These are phyloP conservation scores for Alternaria alternata DNA, from an alignment of 2,329 filamentous ascomycete genomes.

Conservation along the genomic window DNA sequence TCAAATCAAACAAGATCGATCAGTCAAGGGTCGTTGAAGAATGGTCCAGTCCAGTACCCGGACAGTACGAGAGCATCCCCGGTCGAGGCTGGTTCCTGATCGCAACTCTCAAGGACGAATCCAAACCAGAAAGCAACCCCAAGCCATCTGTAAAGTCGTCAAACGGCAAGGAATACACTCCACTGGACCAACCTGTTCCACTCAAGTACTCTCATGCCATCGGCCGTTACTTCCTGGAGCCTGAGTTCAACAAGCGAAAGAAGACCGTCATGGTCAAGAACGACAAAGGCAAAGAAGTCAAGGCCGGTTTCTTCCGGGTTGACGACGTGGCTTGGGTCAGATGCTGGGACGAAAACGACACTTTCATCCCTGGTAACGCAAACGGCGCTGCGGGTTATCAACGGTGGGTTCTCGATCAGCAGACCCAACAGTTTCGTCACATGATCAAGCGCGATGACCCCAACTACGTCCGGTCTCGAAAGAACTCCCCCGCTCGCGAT, in stretches of 20 bases:
- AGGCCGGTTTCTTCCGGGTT: slow-evolving; percentile 59
- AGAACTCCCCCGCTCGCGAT: slow-evolving; percentile 33
- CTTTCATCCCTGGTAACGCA: slow-evolving; percentile 58
- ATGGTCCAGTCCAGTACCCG: slow-evolving; percentile 58
- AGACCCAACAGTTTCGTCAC: slow-evolving; percentile 49
- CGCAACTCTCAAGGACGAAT: slow-evolving; percentile 47
- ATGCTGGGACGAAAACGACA: slow-evolving; percentile 59
- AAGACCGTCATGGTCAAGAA: slow-evolving; percentile 52
- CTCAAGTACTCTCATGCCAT: slow-evolving; percentile 60
- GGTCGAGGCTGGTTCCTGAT: slow-evolving; percentile 61
- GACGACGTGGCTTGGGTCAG: slow-evolving; percentile 61
- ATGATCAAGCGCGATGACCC: slow-evolving; percentile 52
- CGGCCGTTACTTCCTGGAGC: slow-evolving; percentile 58
- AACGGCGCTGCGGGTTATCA: slow-evolving; percentile 47
- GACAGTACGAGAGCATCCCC: slow-evolving; percentile 60
- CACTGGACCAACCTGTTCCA: slow-evolving; percentile 41
- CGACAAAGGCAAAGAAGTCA: slow-evolving; percentile 49
- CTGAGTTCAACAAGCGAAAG: slow-evolving; percentile 59
- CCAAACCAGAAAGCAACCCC: slow-evolving; percentile 27
- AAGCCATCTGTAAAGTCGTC: slow-evolving; percentile 26
- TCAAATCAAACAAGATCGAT: slow-evolving; percentile 52
- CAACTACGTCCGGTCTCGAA: slow-evolving; percentile 38
- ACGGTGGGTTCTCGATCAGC: slow-evolving; percentile 57
- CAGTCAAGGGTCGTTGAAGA: slow-evolving; percentile 56
- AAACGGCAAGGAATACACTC: slow-evolving; percentile 32